Evolutionary conservation across 495 filamentous ascomycete genomes (phyloP).

Genomic region (Aspergillus taichungensis): DNA sequence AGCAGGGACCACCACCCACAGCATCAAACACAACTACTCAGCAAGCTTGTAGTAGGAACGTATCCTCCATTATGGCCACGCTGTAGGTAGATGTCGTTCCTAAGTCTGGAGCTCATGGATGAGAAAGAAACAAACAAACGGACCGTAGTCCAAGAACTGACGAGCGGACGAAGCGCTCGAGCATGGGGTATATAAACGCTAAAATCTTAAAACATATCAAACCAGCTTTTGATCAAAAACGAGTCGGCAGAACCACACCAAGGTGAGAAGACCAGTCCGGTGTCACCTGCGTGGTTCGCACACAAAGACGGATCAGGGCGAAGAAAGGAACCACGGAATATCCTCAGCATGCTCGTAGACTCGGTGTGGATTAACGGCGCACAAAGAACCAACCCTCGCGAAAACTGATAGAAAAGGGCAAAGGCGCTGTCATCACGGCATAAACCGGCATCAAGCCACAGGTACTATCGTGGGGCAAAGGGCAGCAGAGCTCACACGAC

Average conservation of each 20-base stretch:
- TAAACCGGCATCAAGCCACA: slow-evolving; percentile 27
- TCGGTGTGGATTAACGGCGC: neutral
- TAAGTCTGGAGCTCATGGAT: neutral
- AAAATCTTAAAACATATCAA: slow-evolving; percentile 1
- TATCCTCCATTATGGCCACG: too few species aligned
- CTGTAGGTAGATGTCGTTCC: too few species aligned
- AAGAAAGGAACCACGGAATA: neutral
- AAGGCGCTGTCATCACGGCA: slow-evolving; percentile 36
- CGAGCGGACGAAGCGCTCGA: slow-evolving; percentile 15
- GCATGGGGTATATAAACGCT: slow-evolving; percentile 17
- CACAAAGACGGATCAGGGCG: neutral
- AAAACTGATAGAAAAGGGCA: slow-evolving; percentile 19
- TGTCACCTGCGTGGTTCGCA: too few species aligned
- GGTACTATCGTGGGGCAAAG: slow-evolving; percentile 2
- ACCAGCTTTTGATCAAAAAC: neutral
- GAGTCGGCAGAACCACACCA: neutral
- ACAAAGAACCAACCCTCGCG: slow-evolving; percentile 8
- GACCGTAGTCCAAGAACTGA: slow-evolving; percentile 15
- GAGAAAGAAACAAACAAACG: slow-evolving; percentile 3
- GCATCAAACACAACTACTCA: too few species aligned
- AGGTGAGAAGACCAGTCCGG: neutral
- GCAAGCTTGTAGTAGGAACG: too few species aligned
- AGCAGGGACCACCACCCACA: neutral
- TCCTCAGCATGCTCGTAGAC: neutral
- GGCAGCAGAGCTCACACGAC: slow-evolving; percentile 14